Conservation (phyloP, 495 filamentous ascomycete genomes). For the Neurospora sp. region DNA sequence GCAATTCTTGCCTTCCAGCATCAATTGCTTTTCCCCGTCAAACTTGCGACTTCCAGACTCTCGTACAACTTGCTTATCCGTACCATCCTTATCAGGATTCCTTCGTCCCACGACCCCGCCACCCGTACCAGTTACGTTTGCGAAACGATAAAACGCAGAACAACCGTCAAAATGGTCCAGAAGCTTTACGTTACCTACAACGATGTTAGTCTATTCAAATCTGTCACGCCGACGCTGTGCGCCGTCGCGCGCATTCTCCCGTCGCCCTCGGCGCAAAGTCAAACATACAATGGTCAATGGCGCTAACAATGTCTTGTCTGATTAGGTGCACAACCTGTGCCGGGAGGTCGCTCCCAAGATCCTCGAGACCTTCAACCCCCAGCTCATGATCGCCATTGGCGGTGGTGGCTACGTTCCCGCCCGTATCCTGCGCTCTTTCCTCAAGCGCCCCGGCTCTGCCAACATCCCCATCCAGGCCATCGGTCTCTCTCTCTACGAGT, state of each 20-base stretch:
- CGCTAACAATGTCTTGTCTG: background rate
- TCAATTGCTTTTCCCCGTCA: background rate
- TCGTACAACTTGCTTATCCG: background rate
- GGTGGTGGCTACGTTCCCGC: conserved; percentile 96
- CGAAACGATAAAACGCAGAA: conserved; percentile 3
- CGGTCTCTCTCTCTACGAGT: conserved; percentile 93
- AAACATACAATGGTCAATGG: background rate
- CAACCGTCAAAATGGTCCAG: conserved; percentile 55
- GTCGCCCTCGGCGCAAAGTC: background rate
- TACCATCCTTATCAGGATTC: background rate
- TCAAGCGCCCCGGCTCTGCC: conserved; percentile 74
- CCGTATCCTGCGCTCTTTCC: conserved; percentile 93
- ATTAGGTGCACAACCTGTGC: conserved; percentile 92
- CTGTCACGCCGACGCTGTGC: background rate
- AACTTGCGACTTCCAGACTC: background rate
- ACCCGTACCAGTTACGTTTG: background rate
- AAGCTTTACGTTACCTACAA: conserved; percentile 96
- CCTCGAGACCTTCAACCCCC: conserved; percentile 73
- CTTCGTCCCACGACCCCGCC: background rate
- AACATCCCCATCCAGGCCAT: conserved; percentile 99
- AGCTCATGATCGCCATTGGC: conserved; percentile 97
- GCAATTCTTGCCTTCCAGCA: background rate
- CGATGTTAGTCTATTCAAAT: conserved; percentile 48
- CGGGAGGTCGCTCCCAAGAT: conserved; percentile 72
- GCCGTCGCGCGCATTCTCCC: background rate